phyloP scores from a whole-genome alignment of 805 yeast genomes.

The Starmerella etchellsii region DNA sequence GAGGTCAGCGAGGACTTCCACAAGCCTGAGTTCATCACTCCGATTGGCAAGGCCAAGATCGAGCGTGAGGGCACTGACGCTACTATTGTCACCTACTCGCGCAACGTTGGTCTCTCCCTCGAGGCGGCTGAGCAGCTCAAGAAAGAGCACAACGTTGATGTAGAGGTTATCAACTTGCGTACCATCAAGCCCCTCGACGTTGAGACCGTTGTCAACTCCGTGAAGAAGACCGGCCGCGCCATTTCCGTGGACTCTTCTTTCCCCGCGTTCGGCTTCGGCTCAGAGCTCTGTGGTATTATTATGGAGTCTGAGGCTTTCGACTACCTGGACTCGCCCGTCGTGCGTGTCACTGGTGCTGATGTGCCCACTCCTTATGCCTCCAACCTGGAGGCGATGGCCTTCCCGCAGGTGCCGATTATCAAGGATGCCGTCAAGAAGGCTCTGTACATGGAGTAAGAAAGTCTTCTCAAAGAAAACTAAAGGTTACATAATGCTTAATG shows the following conservation, averaged over 20 bases:
- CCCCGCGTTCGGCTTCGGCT: conserved; percentile 98
- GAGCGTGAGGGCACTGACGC: conserved; percentile 89
- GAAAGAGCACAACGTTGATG: conserved; percentile 74
- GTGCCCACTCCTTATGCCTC: conserved; percentile 98
- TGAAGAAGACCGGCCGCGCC: conserved; percentile 93
- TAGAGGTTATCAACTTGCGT: conserved; percentile 91
- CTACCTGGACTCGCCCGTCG: conserved; percentile 95
- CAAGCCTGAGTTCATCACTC: conserved; percentile 78
- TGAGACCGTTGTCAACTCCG: conserved; percentile 68
- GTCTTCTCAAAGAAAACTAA: no score
- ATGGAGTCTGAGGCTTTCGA: conserved; percentile 98
- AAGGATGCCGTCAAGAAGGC: conserved; percentile 49
- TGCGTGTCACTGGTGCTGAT: conserved; percentile 98
- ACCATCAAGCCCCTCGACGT: conserved; percentile 93
- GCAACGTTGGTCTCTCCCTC: conserved; percentile 75
- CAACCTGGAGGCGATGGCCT: conserved; percentile 93
- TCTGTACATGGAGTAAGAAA: conserved; percentile 28
- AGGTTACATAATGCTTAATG: neutral
- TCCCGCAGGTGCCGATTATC: conserved; percentile 91
- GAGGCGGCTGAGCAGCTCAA: conserved; percentile 82
- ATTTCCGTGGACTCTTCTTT: conserved; percentile 93
- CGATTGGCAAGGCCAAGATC: conserved; percentile 90
- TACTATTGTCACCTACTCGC: conserved; percentile 79
- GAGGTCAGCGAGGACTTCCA: conserved; percentile 80
- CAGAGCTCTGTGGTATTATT: conserved; percentile 92